phyloP scores from a whole-genome alignment of 768 basidiomycete species.

The Exidia glandulosa region DNA sequence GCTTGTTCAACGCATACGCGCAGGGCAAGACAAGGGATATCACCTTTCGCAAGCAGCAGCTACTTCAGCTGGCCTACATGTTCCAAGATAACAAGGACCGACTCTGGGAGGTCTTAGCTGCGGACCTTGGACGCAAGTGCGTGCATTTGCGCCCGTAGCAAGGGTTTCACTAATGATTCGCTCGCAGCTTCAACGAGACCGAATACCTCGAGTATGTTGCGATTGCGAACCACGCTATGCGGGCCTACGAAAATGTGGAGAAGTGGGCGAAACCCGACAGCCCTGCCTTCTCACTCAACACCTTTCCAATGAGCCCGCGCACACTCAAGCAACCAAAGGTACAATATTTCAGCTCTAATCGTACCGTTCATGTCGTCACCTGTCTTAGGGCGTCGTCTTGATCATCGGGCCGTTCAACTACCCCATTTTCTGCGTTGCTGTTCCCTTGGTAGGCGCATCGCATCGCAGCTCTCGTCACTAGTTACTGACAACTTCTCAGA shows the following conservation, averaged over 20 bases:
- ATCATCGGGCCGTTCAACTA: constrained; percentile 73
- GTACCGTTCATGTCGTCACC: no score
- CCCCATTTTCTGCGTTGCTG: constrained; percentile 47
- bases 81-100: constrained; percentile 58
- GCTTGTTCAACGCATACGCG: constrained; percentile 46
- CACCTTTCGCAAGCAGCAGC: constrained; percentile 60
- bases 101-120: constrained; percentile 44
- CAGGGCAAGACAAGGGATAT: constrained; percentile 55
- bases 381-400: constrained; percentile 49
- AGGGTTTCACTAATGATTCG: neutral
- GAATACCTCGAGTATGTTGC: constrained; percentile 51
- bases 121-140: constrained; percentile 54
- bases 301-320: constrained; percentile 46
- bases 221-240: constrained; percentile 38
- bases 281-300: constrained; percentile 45
- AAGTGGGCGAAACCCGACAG: constrained; percentile 64
- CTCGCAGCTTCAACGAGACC: constrained; percentile 27
- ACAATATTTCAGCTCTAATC: no score
- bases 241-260: constrained; percentile 50
- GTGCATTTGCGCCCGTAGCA: constrained; percentile 8
- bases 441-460: constrained; percentile 44
- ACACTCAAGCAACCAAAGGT: constrained; percentile 63
- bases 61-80: constrained; percentile 63
- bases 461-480: constrained; percentile 27
- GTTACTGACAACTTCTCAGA: constrained; percentile 4